Evolutionary conservation across 2,329 filamentous ascomycete genomes (phyloP).

Genomic region (Thermoascus crustaceus): DNA sequence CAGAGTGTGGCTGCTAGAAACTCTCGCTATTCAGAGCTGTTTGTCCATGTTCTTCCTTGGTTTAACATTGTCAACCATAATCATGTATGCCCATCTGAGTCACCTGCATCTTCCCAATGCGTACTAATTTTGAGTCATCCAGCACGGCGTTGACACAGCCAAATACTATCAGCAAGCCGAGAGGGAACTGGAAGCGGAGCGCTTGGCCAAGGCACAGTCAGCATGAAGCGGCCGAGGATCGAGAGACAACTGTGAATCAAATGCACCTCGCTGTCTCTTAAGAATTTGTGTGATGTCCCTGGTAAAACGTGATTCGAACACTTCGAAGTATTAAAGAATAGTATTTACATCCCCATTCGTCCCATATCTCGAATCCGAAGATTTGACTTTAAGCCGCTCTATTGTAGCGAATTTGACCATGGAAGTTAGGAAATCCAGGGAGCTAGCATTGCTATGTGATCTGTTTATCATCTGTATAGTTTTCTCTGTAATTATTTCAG

Average conservation of each 20-base stretch:
- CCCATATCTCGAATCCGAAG: no score
- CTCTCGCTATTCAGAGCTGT: constrained; percentile 81
- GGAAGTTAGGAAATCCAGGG: no score
- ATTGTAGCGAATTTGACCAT: no score
- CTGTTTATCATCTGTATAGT: constrained; percentile 1
- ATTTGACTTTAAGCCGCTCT: no score
- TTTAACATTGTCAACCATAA: constrained; percentile 98
- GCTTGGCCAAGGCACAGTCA: constrained; percentile 26
- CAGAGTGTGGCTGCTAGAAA: constrained; percentile 90
- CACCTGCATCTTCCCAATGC: no score
- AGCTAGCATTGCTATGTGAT: no score
- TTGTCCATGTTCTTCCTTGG: constrained; percentile 82
- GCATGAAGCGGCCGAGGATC: constrained; percentile 12
- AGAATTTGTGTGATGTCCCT: no score
- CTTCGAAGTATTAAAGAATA: no score
- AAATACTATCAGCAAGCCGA: constrained; percentile 98
- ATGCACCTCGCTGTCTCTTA: no score
- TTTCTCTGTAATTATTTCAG: constrained; percentile 3
- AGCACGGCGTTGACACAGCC: constrained; percentile 94
- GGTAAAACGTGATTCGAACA: no score
- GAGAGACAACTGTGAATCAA: no score
- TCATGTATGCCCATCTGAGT: constrained; percentile 50
- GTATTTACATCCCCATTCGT: no score
- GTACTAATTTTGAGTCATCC: constrained; percentile 18
- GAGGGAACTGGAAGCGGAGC: constrained; percentile 80